Evolutionary conservation across 495 filamentous ascomycete genomes (phyloP).

Genomic region (Emericellopsis terricola): DNA sequence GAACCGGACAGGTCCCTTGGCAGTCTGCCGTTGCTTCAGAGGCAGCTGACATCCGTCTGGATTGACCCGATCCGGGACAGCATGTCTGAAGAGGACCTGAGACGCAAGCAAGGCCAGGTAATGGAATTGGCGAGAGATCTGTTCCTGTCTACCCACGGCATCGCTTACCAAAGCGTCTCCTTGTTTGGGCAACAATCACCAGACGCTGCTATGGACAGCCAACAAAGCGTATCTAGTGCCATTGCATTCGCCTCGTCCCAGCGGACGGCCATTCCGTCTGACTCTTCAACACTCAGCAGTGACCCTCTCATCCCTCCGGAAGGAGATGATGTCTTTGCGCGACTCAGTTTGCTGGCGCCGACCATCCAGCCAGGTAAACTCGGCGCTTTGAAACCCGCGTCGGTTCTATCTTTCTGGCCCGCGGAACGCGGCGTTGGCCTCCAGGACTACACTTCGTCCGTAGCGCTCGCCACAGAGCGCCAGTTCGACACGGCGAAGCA

Average conservation of each 20-base stretch:
- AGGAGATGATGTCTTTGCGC: not conserved
- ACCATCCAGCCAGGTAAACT: not conserved
- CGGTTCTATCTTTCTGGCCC: slow-evolving; percentile 1
- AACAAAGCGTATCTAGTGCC: not conserved
- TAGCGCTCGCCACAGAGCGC: not conserved
- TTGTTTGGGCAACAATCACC: not conserved
- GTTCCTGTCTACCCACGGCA: slow-evolving; percentile 1
- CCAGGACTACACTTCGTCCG: slow-evolving; percentile 1
- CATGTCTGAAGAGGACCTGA: not conserved
- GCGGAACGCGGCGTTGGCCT: not conserved
- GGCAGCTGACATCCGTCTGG: not conserved
- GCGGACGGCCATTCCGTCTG: no score
- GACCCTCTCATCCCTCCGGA: no score
- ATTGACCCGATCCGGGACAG: not conserved
- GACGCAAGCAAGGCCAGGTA: not conserved
- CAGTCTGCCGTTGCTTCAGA: slow-evolving; percentile 1
- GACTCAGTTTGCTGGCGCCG: slow-evolving; percentile 1
- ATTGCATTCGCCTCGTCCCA: no score
- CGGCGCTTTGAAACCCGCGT: not conserved
- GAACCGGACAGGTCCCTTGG: not conserved
- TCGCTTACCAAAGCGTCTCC: not conserved
- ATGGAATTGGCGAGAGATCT: not conserved
- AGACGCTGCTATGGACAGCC: not conserved
- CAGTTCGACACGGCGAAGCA: slow-evolving; percentile 1
- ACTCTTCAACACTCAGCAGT: no score